Evolutionary conservation across 192 early-diverging fungal genomes (phyloP).

Genomic region (Pecoramyces ruminantium): DNA sequence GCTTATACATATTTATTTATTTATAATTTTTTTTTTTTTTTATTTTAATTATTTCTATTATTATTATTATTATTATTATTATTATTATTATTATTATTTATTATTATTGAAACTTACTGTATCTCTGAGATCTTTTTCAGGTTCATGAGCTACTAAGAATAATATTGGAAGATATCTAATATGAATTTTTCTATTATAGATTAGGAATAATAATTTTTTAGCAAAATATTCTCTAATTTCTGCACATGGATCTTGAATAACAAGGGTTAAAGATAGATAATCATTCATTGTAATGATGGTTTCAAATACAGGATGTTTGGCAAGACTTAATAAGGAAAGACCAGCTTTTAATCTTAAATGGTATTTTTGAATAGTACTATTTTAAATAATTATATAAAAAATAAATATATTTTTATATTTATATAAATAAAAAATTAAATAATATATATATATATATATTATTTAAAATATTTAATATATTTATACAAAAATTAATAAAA

Average conservation of each 20-base stretch:
- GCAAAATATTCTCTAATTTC: constrained; percentile 60
- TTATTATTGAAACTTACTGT: constrained; percentile 12
- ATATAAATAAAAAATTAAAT: no score
- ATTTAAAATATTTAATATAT: no score
- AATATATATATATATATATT: no score
- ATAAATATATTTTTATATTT: no score
- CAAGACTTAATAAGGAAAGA: background rate
- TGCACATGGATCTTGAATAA: constrained; percentile 51
- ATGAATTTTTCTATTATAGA: constrained; percentile 38
- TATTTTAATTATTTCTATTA: no score
- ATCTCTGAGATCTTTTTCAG: constrained; percentile 45
- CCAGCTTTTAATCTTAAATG: background rate
- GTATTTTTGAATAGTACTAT: background rate
- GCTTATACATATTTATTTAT: no score
- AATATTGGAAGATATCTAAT: constrained; percentile 51
- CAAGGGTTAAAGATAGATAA: background rate
- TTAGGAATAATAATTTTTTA: constrained; percentile 49
- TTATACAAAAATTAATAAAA: no score
- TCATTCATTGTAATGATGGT: background rate
- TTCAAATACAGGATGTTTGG: background rate
- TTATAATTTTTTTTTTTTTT: no score
- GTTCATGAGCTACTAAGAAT: constrained; percentile 74
- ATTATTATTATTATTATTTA: no score
- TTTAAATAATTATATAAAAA: background rate
- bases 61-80: no score